Conservation (phyloP, 2,329 filamentous ascomycete species). For the Beauveria sp. region DNA sequence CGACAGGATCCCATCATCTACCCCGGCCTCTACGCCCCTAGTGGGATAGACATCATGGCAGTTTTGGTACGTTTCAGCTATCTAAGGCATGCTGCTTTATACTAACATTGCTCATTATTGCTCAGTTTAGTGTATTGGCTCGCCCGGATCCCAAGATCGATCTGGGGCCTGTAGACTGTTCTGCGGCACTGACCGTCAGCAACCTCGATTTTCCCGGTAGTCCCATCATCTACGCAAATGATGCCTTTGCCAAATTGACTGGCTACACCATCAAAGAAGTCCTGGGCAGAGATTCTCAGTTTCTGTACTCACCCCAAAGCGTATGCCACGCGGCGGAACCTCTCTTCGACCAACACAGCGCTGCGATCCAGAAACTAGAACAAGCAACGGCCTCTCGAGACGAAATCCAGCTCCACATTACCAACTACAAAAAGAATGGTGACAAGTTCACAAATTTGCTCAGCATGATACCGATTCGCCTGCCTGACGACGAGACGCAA, state of each 20-base stretch:
- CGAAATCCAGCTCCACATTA: constrained; percentile 48
- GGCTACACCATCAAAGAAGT: constrained; percentile 71
- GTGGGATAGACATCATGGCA: constrained; percentile 47
- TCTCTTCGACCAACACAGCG: constrained; percentile 29
- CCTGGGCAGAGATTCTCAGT: constrained; percentile 74
- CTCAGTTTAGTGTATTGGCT: constrained; percentile 53
- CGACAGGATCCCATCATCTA: constrained; percentile 43
- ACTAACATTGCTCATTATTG: constrained; percentile 10
- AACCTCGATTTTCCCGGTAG: constrained; percentile 66
- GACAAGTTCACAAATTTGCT: constrained; percentile 74
- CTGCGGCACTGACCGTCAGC: constrained; percentile 76
- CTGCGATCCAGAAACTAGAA: constrained; percentile 49
- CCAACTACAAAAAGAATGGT: constrained; percentile 78
- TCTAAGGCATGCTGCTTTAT: neutral
- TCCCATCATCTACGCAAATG: constrained; percentile 79
- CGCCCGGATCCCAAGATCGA: constrained; percentile 68
- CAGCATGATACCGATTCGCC: constrained; percentile 74
- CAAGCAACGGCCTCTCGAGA: constrained; percentile 34
- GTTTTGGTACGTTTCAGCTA: constrained; percentile 39
- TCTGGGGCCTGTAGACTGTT: constrained; percentile 75
- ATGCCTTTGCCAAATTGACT: constrained; percentile 70
- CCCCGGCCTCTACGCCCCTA: constrained; percentile 47
- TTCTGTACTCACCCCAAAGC: constrained; percentile 70
- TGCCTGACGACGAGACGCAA: constrained; percentile 56
- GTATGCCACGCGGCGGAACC: neutral